A percentile compares a stretch with the other conserved stretches of the same genome.
These are phyloP conservation scores for Euclidium syriacum DNA, from an alignment of 345 rosid species.

Conservation along the genomic window DNA sequence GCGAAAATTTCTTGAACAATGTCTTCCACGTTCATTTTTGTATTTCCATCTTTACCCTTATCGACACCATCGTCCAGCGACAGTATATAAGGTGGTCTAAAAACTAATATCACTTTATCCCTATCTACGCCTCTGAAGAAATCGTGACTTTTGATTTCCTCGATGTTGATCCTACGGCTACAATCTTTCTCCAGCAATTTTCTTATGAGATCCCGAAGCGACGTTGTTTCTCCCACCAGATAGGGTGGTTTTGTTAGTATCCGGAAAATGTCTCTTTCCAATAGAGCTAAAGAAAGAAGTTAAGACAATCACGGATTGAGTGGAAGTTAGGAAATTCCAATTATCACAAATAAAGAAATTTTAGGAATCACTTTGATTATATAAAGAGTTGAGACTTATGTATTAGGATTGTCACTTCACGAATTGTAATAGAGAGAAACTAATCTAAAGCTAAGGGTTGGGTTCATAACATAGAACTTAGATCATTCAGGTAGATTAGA, in stretches of 20 bases:
- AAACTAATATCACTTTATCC: conserved; percentile 41
- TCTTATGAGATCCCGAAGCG: conserved; percentile 61
- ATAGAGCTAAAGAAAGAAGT: too few species aligned
- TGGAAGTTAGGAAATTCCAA: too few species aligned
- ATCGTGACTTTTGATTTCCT: conserved; percentile 62
- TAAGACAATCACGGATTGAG: too few species aligned
- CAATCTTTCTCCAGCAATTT: conserved; percentile 66
- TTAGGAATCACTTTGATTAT: too few species aligned
- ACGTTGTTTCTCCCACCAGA: conserved; percentile 62
- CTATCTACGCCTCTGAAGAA: conserved; percentile 60
- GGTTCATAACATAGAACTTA: too few species aligned
- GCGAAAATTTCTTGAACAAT: conserved; percentile 53
- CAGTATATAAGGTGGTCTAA: conserved; percentile 76
- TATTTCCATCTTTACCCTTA: conserved; percentile 19
- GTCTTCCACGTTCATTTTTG: conserved; percentile 50
- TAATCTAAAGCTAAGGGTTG: too few species aligned
- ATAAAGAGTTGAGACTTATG: too few species aligned
- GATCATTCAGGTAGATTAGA: too few species aligned
- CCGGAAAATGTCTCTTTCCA: conserved; percentile 67
- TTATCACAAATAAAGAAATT: too few species aligned
- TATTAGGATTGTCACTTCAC: too few species aligned
- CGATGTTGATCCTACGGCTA: conserved; percentile 44
- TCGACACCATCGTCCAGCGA: background rate
- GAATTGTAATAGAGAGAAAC: too few species aligned
- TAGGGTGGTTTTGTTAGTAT: conserved; percentile 52